Percentiles rank a stretch among this genome's conserved stretches.
These are phyloP conservation scores for Colletotrichum salicis DNA, from an alignment of 2,329 filamentous ascomycete genomes.

Conservation along the genomic window DNA sequence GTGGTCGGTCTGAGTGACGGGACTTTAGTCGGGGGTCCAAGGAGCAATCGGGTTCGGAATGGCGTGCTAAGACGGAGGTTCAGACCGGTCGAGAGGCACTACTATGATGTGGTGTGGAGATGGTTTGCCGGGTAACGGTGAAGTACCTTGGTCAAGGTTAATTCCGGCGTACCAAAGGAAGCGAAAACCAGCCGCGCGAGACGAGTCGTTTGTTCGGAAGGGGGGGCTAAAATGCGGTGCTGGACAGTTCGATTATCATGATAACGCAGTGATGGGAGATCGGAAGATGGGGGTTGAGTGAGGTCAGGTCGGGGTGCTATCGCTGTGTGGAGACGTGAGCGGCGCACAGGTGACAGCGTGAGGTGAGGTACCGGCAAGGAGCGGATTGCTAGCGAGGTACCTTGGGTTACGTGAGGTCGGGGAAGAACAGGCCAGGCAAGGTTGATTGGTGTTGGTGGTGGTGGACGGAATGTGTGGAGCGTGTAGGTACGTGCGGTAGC, in stretches of 20 bases:
- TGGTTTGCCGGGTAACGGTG: neutral
- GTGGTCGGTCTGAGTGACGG: slow-evolving; percentile 3
- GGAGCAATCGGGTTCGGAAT: slow-evolving; percentile 27
- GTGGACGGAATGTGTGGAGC: slow-evolving; percentile 21
- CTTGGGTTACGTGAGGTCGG: too few species aligned
- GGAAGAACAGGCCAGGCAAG: neutral
- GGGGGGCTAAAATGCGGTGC: slow-evolving; percentile 15
- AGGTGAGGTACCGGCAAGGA: slow-evolving; percentile 17
- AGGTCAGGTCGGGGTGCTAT: slow-evolving; percentile 30
- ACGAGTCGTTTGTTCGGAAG: slow-evolving; percentile 3
- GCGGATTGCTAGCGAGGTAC: slow-evolving; percentile 19
- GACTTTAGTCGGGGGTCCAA: slow-evolving; percentile 17
- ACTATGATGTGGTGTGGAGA: slow-evolving; percentile 18
- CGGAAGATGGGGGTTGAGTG: slow-evolving; percentile 28
- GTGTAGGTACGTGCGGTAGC: neutral
- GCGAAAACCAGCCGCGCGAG: neutral
- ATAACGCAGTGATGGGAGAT: slow-evolving; percentile 30
- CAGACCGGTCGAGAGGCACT: slow-evolving; percentile 24
- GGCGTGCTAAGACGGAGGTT: slow-evolving; percentile 25
- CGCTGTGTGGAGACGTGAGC: slow-evolving; percentile 26
- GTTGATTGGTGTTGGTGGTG: neutral
- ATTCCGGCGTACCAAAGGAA: slow-evolving; percentile 18
- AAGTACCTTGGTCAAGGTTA: slow-evolving; percentile 6
- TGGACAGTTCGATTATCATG: slow-evolving; percentile 32
- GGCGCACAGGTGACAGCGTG: slow-evolving; percentile 3